These are phyloP conservation scores for Margaritispora aquatica DNA, from an alignment of 495 filamentous ascomycete species.

Conservation along the genomic window DNA sequence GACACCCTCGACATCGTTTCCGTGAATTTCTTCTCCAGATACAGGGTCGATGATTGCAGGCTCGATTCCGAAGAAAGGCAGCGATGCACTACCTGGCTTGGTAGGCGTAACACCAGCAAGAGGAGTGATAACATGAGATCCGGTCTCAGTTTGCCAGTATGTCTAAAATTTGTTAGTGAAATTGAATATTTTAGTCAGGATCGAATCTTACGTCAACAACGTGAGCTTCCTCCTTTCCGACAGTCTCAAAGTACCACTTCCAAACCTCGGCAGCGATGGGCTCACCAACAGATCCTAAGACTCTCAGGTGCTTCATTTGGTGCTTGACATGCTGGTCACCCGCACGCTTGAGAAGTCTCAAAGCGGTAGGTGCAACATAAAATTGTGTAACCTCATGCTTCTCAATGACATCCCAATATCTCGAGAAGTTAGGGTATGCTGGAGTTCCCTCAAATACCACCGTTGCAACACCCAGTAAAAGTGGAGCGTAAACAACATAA, in stretches of 20 bases:
- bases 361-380: conserved; percentile 94
- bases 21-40: conserved; percentile 85
- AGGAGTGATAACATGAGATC: conserved; percentile 83
- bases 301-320: conserved; percentile 81
- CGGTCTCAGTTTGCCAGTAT: conserved; percentile 99
- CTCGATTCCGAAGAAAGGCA: conserved; percentile 97
- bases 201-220: conserved; percentile 76
- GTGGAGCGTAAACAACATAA: conserved; percentile 94
- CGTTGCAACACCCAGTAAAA: conserved; percentile 86
- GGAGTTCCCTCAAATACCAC: conserved; percentile 99
- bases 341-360: conserved; percentile 89
- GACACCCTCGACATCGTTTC: conserved; percentile 97
- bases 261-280: conserved; percentile 98
- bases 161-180: conserved; percentile 55
- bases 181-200: not conserved
- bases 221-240: conserved; percentile 90
- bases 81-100: conserved; percentile 69
- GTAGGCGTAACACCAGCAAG: conserved; percentile 71
- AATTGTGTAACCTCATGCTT: conserved; percentile 95
- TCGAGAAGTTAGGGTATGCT: conserved; percentile 93
- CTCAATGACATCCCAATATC: conserved; percentile 98
- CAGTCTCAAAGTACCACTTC: conserved; percentile 99
- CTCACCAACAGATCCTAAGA: conserved; percentile 95
- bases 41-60: conserved; percentile 97
- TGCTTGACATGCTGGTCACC: conserved; percentile 86